A percentile compares a stretch with the other conserved stretches of the same genome.
Conservation (phyloP, 139 green algal genomes). For the Chlamydomonas schloesseri region DNA sequence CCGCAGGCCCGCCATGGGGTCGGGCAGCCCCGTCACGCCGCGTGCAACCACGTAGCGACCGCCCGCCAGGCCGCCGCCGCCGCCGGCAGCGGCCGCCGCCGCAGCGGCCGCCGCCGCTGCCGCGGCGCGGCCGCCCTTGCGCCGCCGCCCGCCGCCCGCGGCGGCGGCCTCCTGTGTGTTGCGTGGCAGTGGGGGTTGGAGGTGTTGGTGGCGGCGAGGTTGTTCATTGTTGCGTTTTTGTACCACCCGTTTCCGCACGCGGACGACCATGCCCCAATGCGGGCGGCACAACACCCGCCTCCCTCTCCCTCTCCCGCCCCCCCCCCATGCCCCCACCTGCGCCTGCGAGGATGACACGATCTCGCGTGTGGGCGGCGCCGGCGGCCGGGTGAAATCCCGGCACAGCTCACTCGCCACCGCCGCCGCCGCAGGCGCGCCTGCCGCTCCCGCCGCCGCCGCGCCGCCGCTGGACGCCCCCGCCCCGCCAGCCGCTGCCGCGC, state of each 20-base stretch:
- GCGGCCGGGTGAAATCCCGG: conserved; percentile 24
- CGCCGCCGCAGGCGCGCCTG: neutral
- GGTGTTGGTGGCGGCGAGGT: too few species aligned
- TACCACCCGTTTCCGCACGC: too few species aligned
- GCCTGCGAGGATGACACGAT: neutral
- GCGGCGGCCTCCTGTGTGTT: neutral
- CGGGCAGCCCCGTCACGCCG: conserved; percentile 8
- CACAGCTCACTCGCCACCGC: neutral
- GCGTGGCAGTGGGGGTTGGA: too few species aligned
- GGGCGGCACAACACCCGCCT: neutral
- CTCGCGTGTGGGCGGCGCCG: conserved; percentile 2
- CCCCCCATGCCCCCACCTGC: neutral
- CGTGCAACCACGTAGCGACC: conserved; percentile 15
- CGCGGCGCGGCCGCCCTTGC: neutral
- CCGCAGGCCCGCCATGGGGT: conserved; percentile 26
- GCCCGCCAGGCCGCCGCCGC: neutral
- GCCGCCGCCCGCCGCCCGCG: neutral
- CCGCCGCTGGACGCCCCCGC: neutral
- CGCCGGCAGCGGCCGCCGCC: conserved; percentile 1
- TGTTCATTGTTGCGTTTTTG: too few species aligned
- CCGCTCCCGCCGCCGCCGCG: neutral
- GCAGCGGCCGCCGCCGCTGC: neutral
- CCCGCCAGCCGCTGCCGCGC: neutral
- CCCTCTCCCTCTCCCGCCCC: neutral
- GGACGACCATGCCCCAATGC: too few species aligned